A percentile compares a stretch with the other conserved stretches of the same genome.
Conservation (phyloP, 352 stramenopile species). For the Globisporangium iwayamae region DNA sequence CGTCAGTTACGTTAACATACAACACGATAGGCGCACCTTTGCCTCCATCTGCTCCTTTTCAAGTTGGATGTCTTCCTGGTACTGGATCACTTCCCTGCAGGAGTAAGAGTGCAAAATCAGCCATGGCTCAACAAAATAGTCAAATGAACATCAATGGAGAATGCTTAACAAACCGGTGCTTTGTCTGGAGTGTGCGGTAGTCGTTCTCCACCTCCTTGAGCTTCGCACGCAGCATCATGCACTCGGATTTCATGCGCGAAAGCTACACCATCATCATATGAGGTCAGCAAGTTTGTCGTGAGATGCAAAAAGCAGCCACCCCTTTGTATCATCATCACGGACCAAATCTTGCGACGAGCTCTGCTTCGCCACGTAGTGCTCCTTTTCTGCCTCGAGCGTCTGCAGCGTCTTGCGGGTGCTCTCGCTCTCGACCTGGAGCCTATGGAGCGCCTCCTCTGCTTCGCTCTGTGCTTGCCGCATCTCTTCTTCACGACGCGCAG, state of each 20-base stretch:
- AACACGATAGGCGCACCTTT: conserved; percentile 39
- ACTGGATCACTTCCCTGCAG: conserved; percentile 50
- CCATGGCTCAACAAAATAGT: too few species aligned
- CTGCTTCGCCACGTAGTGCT: conserved; percentile 43
- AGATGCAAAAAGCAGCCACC: neutral
- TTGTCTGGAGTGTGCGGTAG: conserved; percentile 66
- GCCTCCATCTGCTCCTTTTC: conserved; percentile 60
- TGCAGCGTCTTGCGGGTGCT: conserved; percentile 41
- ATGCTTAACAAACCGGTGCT: conserved; percentile 52
- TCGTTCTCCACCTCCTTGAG: conserved; percentile 78
- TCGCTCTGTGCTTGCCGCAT: conserved; percentile 32
- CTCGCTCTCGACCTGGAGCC: conserved; percentile 48
- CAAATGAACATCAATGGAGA: too few species aligned
- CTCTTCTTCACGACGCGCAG: conserved; percentile 42
- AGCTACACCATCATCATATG: conserved; percentile 25
- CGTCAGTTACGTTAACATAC: too few species aligned
- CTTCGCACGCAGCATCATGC: conserved; percentile 56
- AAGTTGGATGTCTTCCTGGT: conserved; percentile 65
- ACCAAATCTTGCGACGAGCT: conserved; percentile 62
- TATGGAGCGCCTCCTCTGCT: conserved; percentile 47
- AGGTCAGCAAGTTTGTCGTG: neutral
- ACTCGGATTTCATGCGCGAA: conserved; percentile 66
- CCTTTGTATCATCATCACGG: conserved; percentile 1
- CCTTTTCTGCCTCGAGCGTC: conserved; percentile 49
- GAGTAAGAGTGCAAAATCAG: too few species aligned